Evolutionary conservation across 148 eudicot genomes (phyloP).

Genomic region (Rhododendron kiyosumense): DNA sequence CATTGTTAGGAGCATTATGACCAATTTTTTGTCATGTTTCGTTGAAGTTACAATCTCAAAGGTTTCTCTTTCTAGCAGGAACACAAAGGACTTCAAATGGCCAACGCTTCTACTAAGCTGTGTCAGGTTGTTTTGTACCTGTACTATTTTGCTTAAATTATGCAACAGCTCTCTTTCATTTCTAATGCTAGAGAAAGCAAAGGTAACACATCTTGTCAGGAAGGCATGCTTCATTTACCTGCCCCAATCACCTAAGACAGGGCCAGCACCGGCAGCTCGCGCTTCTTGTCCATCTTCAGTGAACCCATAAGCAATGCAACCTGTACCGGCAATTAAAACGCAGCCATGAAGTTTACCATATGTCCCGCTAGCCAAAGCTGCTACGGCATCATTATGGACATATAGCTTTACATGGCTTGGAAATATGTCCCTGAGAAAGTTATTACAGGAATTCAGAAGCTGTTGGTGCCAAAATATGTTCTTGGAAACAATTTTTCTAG

Average conservation of each 20-base stretch:
- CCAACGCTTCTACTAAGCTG: neutral
- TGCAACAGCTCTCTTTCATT: neutral
- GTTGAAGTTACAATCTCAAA: neutral
- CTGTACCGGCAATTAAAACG: constrained; percentile 79
- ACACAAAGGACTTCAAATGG: neutral
- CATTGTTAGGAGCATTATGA: neutral
- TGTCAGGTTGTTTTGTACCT: neutral
- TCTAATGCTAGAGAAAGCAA: neutral
- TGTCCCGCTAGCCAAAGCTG: constrained; percentile 88
- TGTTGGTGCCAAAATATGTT: neutral
- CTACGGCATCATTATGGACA: constrained; percentile 81
- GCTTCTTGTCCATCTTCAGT: constrained; percentile 70
- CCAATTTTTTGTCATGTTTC: neutral
- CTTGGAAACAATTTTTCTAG: neutral
- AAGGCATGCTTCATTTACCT: constrained; percentile 35
- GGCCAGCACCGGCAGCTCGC: constrained; percentile 89
- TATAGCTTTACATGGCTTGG: constrained; percentile 46
- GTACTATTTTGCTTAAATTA: neutral
- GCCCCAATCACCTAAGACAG: constrained; percentile 87
- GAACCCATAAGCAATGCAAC: constrained; percentile 79
- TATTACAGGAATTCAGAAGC: constrained; percentile 11
- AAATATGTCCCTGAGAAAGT: constrained; percentile 50
- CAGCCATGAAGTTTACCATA: constrained; percentile 88
- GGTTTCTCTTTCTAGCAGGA: neutral
- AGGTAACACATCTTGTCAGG: neutral